Base-by-base conservation (phyloP, 352 stramenopile species). In the Globisporangium nagaii region DNA sequence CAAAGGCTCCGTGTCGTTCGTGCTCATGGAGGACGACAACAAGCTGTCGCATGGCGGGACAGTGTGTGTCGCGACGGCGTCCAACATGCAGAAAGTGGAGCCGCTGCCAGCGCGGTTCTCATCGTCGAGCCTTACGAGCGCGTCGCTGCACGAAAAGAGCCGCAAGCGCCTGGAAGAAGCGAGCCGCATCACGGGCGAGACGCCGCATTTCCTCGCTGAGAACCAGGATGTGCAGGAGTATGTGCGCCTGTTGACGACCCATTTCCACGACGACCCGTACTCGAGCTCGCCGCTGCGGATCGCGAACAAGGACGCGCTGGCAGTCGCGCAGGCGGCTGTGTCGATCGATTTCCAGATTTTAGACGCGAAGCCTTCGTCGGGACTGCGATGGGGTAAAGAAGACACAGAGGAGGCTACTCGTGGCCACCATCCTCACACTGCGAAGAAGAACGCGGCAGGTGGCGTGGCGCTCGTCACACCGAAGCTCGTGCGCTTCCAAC, bases 401-500 rank as follows among this genome's bases (percentile, higher is more conserved):
- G 67, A 62, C 35, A 56, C 59, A 15, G 63, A 43, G 30, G 57
- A 65, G 19, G 34, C 45, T 15, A 58, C 24, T 31, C 27, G 58
- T 24, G 53, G 46, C 8, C 58, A 77, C 40, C 47, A 40, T 17
- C 19, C 37, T n/a, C n/a, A n/a, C n/a, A n/a, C n/a, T 15, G 9
- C 36, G 17, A 62, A 56, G 46, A 20, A 40, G n/a, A 43, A 35
- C 20, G 36, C 19, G 30, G 35, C 17, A 35, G 50, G 2, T 12
- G 17, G 24, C 22, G 43, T 71, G 28, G 64, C 66, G 4, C 66
- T 70, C 4, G 74, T 87, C 12, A 91, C 84, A 22, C 84, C 84
- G 0, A 92, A 93, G 43, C 68, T 95, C n/a, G 79, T 93, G 41
- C 81, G 84, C 7, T 93, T 88, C 46, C 84, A 95, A 47, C 62